Conservation (phyloP, 176 grass and related monocot genomes). For the Urochloa ruziziensis region DNA sequence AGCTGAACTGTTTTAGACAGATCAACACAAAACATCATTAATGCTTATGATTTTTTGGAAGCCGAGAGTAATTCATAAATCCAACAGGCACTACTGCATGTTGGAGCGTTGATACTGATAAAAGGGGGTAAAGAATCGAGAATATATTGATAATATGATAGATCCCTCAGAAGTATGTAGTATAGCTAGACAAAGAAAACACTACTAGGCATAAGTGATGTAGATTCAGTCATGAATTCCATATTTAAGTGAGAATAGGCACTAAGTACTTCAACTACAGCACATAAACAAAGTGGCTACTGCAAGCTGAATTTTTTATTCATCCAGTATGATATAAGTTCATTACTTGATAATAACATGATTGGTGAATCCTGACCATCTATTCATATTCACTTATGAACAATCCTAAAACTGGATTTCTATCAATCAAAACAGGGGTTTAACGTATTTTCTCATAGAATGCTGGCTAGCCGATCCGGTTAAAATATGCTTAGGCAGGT, state of each 20-base stretch:
- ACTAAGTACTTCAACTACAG: not conserved
- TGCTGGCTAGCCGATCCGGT: not conserved
- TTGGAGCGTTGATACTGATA: constrained; percentile 7
- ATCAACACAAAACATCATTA: not conserved
- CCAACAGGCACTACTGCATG: not conserved
- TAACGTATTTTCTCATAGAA: constrained; percentile 6
- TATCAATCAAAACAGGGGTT: constrained; percentile 15
- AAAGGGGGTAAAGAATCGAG: not conserved
- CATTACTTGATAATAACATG: not conserved
- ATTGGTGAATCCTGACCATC: not conserved
- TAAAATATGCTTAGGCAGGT: constrained; percentile 3
- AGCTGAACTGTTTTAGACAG: constrained; percentile 1
- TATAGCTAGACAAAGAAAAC: not conserved
- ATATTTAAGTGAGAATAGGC: not conserved
- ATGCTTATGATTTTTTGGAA: not conserved
- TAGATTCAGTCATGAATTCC: constrained; percentile 5
- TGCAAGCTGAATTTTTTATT: not conserved
- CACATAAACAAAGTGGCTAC: not conserved
- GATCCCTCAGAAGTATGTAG: not conserved
- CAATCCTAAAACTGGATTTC: not conserved
- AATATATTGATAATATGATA: not conserved
- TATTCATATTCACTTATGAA: constrained; percentile 2
- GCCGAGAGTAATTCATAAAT: not conserved
- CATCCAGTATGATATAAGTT: not conserved
- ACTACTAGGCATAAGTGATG: not conserved